Base-by-base conservation (phyloP, 78 protist species). In the Chrysochromulina parva region DNA sequence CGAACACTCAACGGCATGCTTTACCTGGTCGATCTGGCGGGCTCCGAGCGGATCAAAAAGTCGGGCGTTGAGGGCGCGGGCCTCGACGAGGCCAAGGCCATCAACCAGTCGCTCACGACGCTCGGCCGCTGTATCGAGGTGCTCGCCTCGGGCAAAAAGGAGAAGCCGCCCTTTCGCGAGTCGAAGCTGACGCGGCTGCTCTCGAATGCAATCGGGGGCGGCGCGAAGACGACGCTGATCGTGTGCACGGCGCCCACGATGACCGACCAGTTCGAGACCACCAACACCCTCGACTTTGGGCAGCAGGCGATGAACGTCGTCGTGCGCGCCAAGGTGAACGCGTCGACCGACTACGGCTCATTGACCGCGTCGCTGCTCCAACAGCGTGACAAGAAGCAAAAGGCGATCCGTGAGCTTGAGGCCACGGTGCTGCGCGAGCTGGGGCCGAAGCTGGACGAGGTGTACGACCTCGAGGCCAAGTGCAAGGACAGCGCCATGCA, bases 151-250 rank as follows among this genome's bases (percentile, higher is more conserved):
- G 93, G 11, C 17, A 52, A 50, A 24, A 76, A 76, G 57, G 80
- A 50, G 55, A 94, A 92, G 67, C 69, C 96, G 59, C 98, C 98
- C 17, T 97, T 95, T 93, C 90, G 99, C 38, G 99, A 97, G 89
- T 94, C 97, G 57, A 97, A 97, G 90, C 93, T 97, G 52, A 97
- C 99, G 10, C 88, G 98, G 14, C 91, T 97, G 19, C 94, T 97
- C 16, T 97, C 96, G 84, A 97, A 96, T n/a, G 93, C 97, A 16
- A 93, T 97, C 0, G 99, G 99, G 67, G 99, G 99, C 69, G 96
- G 95, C 90, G 59, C 94, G 24, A 54, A 95, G 26, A 96, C 98
- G n/a, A 84, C 96, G 11, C 90, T 95, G 20, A 91, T 92, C 80
- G 93, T 95, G 59, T 91, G 93, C 93, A 93, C 95, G 74, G 94